These are phyloP conservation scores for Conticribra guillardii DNA, from an alignment of 108 stramenopile genomes.

Conservation along the genomic window DNA sequence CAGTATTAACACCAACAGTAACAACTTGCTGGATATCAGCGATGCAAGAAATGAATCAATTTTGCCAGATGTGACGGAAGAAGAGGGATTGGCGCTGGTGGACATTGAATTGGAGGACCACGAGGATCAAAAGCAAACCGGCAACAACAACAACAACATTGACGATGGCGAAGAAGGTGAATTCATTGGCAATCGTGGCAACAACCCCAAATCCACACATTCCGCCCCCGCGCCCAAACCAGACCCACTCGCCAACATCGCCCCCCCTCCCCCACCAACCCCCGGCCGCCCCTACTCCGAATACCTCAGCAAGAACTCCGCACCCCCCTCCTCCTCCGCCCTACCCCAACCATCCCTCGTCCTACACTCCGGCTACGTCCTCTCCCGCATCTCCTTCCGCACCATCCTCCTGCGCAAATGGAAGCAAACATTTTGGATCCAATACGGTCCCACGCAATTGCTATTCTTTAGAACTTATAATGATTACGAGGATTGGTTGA, in stretches of 20 bases:
- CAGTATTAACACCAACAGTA: slow-evolving; percentile 7
- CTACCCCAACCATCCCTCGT: slow-evolving; percentile 76
- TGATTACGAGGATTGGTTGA: slow-evolving; percentile 89
- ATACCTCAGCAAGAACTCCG: slow-evolving; percentile 53
- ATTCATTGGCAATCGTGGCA: slow-evolving; percentile 9
- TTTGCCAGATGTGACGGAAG: slow-evolving; percentile 28
- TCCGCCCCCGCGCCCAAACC: slow-evolving; percentile 11
- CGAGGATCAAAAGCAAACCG: not conserved
- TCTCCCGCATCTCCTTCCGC: slow-evolving; percentile 86
- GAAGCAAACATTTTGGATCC: slow-evolving; percentile 92
- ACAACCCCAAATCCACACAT: not conserved
- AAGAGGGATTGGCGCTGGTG: slow-evolving; percentile 43
- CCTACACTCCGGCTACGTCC: slow-evolving; percentile 73
- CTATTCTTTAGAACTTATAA: slow-evolving; percentile 74
- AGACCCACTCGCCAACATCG: slow-evolving; percentile 27
- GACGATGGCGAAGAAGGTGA: slow-evolving; percentile 38
- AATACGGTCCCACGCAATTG: slow-evolving; percentile 80
- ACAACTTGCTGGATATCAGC: no score
- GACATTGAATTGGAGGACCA: slow-evolving; percentile 51
- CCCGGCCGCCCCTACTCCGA: slow-evolving; percentile 41
- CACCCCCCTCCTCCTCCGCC: slow-evolving; percentile 55
- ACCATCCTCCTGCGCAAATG: slow-evolving; percentile 91
- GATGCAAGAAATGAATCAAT: slow-evolving; percentile 34
- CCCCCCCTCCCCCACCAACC: slow-evolving; percentile 50
- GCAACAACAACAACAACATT: slow-evolving; percentile 12